phyloP scores from a whole-genome alignment of 2,329 filamentous ascomycete genomes.

The Botrytis tulipae region DNA sequence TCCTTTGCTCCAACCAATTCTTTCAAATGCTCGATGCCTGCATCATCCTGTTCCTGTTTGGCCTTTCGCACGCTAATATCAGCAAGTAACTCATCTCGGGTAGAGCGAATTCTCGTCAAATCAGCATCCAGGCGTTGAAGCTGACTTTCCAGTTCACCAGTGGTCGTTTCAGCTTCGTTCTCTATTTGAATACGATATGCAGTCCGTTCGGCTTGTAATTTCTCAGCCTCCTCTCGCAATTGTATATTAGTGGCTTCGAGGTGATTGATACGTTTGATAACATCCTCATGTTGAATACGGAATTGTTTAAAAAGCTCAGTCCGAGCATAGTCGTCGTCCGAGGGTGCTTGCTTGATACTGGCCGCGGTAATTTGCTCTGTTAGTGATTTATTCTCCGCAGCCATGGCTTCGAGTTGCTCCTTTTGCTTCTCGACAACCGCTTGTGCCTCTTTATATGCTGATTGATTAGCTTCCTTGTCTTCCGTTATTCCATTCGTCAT shows the following conservation, averaged over 20 bases:
- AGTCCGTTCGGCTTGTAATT: conserved; percentile 79
- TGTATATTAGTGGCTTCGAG: conserved; percentile 85
- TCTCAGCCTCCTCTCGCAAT: conserved; percentile 80
- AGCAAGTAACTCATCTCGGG: conserved; percentile 80
- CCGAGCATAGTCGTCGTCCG: conserved; percentile 90
- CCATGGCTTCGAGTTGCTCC: conserved; percentile 77
- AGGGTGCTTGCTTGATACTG: conserved; percentile 65
- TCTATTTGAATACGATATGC: conserved; percentile 79
- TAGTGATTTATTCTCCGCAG: conserved; percentile 71
- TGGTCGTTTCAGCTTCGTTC: conserved; percentile 69
- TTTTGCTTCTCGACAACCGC: conserved; percentile 81
- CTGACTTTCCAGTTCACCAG: conserved; percentile 78
- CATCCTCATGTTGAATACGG: conserved; percentile 85
- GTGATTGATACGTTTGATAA: conserved; percentile 88
- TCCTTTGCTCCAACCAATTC: conserved; percentile 79
- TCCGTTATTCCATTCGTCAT: conserved; percentile 52
- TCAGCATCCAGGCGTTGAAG: conserved; percentile 79
- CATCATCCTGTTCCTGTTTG: conserved; percentile 72
- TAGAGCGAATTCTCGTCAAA: conserved; percentile 78
- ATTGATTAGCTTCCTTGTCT: conserved; percentile 65
- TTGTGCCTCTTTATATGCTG: conserved; percentile 72
- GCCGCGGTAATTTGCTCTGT: conserved; percentile 77
- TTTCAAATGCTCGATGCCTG: conserved; percentile 69
- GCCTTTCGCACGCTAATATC: conserved; percentile 79
- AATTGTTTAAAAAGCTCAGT: conserved; percentile 93